Evolutionary conservation across 2,329 filamentous ascomycete genomes (phyloP).

Genomic region (Juglanconis oblonga): DNA sequence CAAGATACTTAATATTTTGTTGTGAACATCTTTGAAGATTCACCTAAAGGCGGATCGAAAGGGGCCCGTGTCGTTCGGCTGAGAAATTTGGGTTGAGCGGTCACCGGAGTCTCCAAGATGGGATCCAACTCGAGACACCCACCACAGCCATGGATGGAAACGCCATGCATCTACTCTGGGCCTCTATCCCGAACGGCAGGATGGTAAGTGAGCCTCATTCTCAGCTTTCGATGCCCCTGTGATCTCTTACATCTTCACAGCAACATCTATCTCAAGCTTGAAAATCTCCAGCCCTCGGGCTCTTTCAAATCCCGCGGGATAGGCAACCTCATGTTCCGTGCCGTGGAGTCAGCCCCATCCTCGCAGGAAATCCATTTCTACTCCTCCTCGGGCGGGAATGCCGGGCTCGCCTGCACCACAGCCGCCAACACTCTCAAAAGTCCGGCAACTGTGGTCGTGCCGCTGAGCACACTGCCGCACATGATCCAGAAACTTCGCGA

Average conservation of each 20-base stretch:
- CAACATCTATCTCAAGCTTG: constrained; percentile 79
- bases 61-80: neutral
- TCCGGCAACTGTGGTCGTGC: constrained; percentile 70
- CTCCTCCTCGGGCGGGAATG: constrained; percentile 73
- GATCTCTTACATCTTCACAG: constrained; percentile 31
- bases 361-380: constrained; percentile 60
- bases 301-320: constrained; percentile 82
- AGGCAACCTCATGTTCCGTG: constrained; percentile 64
- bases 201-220: constrained; percentile 48
- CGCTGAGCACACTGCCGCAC: constrained; percentile 58
- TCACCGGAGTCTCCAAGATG: constrained; percentile 20
- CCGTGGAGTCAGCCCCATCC: constrained; percentile 32
- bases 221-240: neutral
- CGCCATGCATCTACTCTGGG: constrained; percentile 64
- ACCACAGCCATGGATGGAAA: constrained; percentile 60
- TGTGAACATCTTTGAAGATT: too few relatives aligned
- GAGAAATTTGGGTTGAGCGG: neutral
- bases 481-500: constrained; percentile 67
- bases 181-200: constrained; percentile 63
- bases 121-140: constrained; percentile 26
- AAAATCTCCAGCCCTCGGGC: constrained; percentile 76
- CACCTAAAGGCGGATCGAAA: too few relatives aligned
- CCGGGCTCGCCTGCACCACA: constrained; percentile 74
- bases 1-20: too few relatives aligned
- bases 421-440: constrained; percentile 61